A percentile compares a stretch with the other conserved stretches of the same genome.
phyloP scores from a whole-genome alignment of 805 yeast species.

The Cyberlindnera suaveolens region DNA sequence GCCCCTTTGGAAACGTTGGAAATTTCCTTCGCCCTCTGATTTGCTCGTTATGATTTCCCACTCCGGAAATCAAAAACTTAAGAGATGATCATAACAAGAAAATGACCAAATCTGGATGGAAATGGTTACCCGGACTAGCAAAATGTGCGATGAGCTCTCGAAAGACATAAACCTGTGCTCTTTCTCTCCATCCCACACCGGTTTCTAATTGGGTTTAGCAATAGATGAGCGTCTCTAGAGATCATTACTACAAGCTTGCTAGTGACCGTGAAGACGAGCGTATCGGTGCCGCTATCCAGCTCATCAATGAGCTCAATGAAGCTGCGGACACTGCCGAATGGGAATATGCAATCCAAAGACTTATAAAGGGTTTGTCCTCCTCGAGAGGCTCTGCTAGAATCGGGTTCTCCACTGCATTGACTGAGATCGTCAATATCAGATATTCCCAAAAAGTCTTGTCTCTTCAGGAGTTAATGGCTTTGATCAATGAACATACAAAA shows the following conservation, averaged over 20 bases:
- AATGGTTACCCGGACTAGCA: background rate
- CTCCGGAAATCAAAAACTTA: constrained; percentile 3
- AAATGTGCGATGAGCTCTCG: constrained; percentile 4
- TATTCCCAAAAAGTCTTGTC: constrained; percentile 29
- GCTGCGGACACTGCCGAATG: constrained; percentile 51
- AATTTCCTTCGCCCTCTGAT: background rate
- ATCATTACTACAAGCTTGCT: constrained; percentile 70
- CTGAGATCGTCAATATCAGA: constrained; percentile 50
- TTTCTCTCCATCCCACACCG: background rate
- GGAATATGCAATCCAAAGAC: constrained; percentile 73
- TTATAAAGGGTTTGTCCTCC: constrained; percentile 76
- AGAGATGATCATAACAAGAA: background rate
- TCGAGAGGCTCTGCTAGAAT: constrained; percentile 77
- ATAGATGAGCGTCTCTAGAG: constrained; percentile 54
- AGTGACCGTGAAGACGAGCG: constrained; percentile 73
- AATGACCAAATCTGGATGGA: background rate
- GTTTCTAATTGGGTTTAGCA: background rate
- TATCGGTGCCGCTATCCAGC: constrained; percentile 58
- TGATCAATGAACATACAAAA: constrained; percentile 31
- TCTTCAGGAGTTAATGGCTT: constrained; percentile 30
- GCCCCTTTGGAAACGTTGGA: background rate
- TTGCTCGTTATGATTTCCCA: constrained; percentile 13
- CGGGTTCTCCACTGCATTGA: constrained; percentile 83
- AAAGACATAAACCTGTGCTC: background rate
- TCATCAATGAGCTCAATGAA: constrained; percentile 52